Percentiles rank a stretch among this genome's conserved stretches.
phyloP scores from a whole-genome alignment of 306 rosid genomes.

The Prunus padus region DNA sequence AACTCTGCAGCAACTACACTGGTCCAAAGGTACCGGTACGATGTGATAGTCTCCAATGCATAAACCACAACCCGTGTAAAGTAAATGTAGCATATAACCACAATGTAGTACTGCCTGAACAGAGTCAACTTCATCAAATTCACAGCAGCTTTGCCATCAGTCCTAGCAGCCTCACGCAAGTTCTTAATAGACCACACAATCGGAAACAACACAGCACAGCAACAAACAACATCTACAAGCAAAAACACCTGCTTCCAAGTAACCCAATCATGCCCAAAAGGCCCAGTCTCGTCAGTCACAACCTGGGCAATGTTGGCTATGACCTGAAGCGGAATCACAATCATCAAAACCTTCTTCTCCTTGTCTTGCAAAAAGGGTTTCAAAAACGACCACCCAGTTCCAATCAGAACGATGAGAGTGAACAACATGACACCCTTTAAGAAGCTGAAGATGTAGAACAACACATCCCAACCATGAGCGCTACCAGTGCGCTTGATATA shows the following conservation, averaged over 20 bases:
- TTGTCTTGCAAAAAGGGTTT: conserved; percentile 86
- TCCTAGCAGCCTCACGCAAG: conserved; percentile 86
- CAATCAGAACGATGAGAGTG: conserved; percentile 80
- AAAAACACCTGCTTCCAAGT: conserved; percentile 89
- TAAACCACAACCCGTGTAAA: conserved; percentile 91
- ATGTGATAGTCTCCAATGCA: conserved; percentile 85
- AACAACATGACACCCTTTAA: conserved; percentile 79
- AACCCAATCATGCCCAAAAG: conserved; percentile 73
- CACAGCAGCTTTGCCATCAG: conserved; percentile 94
- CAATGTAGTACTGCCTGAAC: conserved; percentile 86
- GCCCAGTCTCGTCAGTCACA: conserved; percentile 76
- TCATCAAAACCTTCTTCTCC: conserved; percentile 92
- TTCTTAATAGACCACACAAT: conserved; percentile 98
- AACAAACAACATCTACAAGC: conserved; percentile 88
- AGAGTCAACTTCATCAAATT: conserved; percentile 90
- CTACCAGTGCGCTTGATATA: conserved; percentile 81
- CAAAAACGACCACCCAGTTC: conserved; percentile 95
- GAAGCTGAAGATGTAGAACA: conserved; percentile 87
- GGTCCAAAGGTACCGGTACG: conserved; percentile 90
- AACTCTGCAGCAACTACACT: conserved; percentile 86
- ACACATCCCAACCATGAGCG: conserved; percentile 96
- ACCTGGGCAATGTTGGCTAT: conserved; percentile 91
- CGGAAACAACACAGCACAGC: conserved; percentile 92
- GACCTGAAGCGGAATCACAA: conserved; percentile 89
- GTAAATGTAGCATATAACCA: conserved; percentile 91